These are phyloP conservation scores for Botrytis fragariae DNA, from an alignment of 2,329 filamentous ascomycete species.

Conservation along the genomic window DNA sequence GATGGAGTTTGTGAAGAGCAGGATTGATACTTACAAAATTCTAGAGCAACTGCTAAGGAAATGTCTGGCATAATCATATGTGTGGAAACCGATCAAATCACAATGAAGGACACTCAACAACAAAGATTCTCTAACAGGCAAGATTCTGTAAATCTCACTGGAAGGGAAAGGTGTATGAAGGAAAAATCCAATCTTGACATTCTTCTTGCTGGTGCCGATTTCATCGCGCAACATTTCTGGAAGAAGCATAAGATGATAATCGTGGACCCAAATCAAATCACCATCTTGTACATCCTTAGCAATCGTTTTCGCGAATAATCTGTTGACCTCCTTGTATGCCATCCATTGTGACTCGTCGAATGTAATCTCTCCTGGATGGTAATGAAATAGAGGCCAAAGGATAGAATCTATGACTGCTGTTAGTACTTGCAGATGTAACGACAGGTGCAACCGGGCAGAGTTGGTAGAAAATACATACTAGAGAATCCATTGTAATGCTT, in stretches of 20 bases:
- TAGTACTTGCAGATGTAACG: constrained; percentile 19
- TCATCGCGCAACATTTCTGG: constrained; percentile 93
- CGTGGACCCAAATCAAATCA: constrained; percentile 96
- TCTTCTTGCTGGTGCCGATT: constrained; percentile 75
- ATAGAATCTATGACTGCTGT: constrained; percentile 69
- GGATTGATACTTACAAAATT: constrained; percentile 61
- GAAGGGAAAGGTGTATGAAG: constrained; percentile 96
- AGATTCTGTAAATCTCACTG: constrained; percentile 93
- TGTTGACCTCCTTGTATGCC: constrained; percentile 90
- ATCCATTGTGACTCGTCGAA: constrained; percentile 95
- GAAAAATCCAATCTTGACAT: constrained; percentile 98
- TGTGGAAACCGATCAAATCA: constrained; percentile 96
- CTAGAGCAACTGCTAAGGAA: constrained; percentile 96
- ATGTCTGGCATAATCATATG: constrained; percentile 97
- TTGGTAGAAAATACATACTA: constrained; percentile 56
- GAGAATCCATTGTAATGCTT: constrained; percentile 98
- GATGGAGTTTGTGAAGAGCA: neutral
- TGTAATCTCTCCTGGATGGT: constrained; percentile 96
- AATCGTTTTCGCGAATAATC: constrained; percentile 85
- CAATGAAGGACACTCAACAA: constrained; percentile 86
- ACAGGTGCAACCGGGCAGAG: neutral
- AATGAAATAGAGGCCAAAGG: constrained; percentile 97
- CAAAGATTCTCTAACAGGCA: constrained; percentile 87
- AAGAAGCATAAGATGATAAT: constrained; percentile 97
- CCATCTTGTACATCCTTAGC: constrained; percentile 86